phyloP scores from a whole-genome alignment of 2,329 filamentous ascomycete genomes.

The Diplodia corticola region DNA sequence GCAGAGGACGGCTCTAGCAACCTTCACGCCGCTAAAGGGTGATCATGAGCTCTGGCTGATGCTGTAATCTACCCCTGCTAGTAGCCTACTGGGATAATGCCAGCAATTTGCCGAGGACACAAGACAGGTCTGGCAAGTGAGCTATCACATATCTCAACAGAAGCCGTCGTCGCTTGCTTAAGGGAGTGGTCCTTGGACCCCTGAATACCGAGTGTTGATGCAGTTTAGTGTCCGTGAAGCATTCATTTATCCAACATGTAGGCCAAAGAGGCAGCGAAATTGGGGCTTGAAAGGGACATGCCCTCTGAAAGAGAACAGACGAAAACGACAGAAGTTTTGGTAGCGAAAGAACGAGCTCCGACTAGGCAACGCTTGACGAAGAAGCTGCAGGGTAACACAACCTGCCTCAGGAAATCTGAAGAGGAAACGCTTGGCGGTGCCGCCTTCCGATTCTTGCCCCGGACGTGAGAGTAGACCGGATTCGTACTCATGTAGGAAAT shows the following conservation, averaged over 20 bases:
- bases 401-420: too few relatives aligned
- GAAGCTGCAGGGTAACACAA: too few relatives aligned
- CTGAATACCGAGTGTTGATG: too few relatives aligned
- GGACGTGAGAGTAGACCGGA: background rate
- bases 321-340: too few relatives aligned
- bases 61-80: background rate
- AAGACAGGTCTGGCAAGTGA: background rate
- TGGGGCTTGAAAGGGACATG: too few relatives aligned
- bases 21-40: too few relatives aligned
- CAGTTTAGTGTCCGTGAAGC: background rate
- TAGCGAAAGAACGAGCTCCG: too few relatives aligned
- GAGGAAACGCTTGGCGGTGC: background rate
- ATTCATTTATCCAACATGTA: background rate
- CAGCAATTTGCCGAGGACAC: background rate
- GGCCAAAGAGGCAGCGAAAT: background rate
- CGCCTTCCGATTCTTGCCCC: background rate
- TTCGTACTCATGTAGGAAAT: background rate
- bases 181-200: too few relatives aligned
- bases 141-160: background rate
- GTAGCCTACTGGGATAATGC: background rate
- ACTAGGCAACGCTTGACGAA: too few relatives aligned
- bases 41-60: too few relatives aligned
- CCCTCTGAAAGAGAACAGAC: background rate
- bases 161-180: background rate
- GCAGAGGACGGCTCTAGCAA: too few relatives aligned